Conservation (phyloP, 352 stramenopile genomes). For the Phytophthora ohioensis region DNA sequence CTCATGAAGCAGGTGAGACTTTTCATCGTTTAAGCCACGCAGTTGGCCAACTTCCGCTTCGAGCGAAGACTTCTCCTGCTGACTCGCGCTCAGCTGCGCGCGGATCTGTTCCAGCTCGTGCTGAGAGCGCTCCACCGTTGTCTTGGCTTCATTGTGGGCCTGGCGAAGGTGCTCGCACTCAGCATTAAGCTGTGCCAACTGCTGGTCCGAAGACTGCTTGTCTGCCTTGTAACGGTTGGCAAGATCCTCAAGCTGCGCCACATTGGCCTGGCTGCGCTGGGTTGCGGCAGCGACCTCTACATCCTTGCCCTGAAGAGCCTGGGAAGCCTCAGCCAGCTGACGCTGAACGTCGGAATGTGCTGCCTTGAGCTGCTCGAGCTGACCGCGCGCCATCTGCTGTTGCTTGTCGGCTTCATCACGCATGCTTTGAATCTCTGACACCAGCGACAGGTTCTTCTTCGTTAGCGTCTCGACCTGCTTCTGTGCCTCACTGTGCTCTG, state of each 20-base stretch:
- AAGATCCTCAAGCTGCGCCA: conserved; percentile 37
- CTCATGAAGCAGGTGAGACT: conserved; percentile 47
- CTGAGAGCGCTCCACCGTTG: conserved; percentile 28
- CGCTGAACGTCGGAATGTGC: conserved; percentile 45
- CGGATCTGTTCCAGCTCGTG: conserved; percentile 45
- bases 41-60: conserved; percentile 48
- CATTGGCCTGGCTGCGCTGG: conserved; percentile 46
- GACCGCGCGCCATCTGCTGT: conserved; percentile 35
- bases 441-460: conserved; percentile 68
- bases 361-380: conserved; percentile 52
- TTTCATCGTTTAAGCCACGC: conserved; percentile 54
- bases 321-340: conserved; percentile 41
- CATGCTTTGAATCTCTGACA: conserved; percentile 57
- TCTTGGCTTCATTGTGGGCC: conserved; percentile 29
- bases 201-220: conserved; percentile 35
- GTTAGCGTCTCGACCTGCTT: conserved; percentile 67
- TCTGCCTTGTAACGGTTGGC: conserved; percentile 41
- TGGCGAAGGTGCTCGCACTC: conserved; percentile 40
- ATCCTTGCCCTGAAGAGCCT: conserved; percentile 49
- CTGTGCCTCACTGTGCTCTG: conserved; percentile 48
- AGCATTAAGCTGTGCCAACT: conserved; percentile 36
- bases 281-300: conserved; percentile 39
- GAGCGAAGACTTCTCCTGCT: conserved; percentile 56
- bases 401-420: conserved; percentile 63
- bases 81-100: conserved; percentile 43